Evolutionary conservation across 2,329 filamentous ascomycete species (phyloP), one percentile per base, ranked within the genome.

Genomic region (Fusarium scirpi): DNA sequence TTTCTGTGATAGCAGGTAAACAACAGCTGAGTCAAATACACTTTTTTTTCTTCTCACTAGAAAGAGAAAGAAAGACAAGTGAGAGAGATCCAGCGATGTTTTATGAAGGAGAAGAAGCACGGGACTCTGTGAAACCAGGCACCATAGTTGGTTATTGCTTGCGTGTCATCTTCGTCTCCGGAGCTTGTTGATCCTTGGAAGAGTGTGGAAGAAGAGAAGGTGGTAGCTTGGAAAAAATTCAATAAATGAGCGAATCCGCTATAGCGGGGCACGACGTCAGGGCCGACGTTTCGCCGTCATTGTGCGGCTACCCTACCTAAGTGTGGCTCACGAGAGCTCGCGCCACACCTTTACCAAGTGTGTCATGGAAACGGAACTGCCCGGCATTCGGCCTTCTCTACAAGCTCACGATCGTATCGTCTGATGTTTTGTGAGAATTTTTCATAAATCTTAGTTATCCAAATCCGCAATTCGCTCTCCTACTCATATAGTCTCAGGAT

Each of bases 141-240:
- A 76, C 73, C 75, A 65, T 76, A 64, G 66, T 71, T 79, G 66
- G 74, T 76, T 75, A 70, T 69, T 76, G 76, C 72, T 77, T 72
- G 77, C 78, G 76, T 79, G 78, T 77, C 78, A 75, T 78, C 74
- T 80, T 80, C 69, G 62, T 46, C 55, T 64, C 62, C 53, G 22
- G 58, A 52, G 67, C 59, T 58, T 70, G 67, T 75, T 68, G 65
- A 68, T 56, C 57, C 52, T 62, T 58, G 56, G 67, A 71, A 74
- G 57, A 65, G 41, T 64, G 58, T 75, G 45, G 67, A 73, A 76
- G 52, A 49, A 62, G 22, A 46, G n/a, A 48, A 66, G 30, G 53
- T 55, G 32, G 27, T 38, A 70, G 25, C 48, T 54, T 67, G 27
- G 38, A 48, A 71, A 72, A 74, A 74, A 65, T 72, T 69, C 44